phyloP scores from a whole-genome alignment of 1,284 basidiomycete genomes.

The Ganoderma leucocontextum region DNA sequence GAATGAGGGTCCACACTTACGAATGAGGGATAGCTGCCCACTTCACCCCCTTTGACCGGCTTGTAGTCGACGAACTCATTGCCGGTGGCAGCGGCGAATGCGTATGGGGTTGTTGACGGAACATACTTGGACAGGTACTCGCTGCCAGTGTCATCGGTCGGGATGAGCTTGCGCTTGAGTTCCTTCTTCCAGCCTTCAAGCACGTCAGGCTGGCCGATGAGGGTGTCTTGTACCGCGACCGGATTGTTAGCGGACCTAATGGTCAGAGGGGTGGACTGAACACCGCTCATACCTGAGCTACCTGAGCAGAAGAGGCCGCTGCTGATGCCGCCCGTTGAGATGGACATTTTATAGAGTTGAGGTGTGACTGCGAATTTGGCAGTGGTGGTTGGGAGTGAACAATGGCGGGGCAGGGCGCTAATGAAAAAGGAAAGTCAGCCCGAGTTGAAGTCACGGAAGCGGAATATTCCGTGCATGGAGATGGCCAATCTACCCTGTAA shows the following conservation, averaged over 20 bases:
- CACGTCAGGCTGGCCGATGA: not conserved
- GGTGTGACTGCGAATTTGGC: too few relatives aligned
- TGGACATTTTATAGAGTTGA: not conserved
- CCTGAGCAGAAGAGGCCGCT: not conserved
- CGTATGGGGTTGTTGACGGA: not conserved
- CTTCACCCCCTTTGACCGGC: not conserved
- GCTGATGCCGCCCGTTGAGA: not conserved
- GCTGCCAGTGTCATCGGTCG: not conserved
- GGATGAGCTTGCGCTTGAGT: not conserved
- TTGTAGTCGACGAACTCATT: not conserved
- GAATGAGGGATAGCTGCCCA: not conserved
- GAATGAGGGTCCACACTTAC: not conserved
- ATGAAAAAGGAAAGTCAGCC: too few relatives aligned
- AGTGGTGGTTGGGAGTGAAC: too few relatives aligned
- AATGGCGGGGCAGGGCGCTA: too few relatives aligned
- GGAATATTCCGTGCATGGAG: too few relatives aligned
- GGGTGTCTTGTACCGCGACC: not conserved
- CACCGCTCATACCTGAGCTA: not conserved
- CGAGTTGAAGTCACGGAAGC: too few relatives aligned
- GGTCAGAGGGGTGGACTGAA: not conserved
- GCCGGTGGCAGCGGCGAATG: not conserved
- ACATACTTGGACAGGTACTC: not conserved
- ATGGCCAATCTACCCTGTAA: too few relatives aligned
- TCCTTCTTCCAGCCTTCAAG: not conserved
- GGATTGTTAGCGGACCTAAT: not conserved